These are phyloP conservation scores for Aspergillus japonicus DNA, from an alignment of 2,329 filamentous ascomycete species.

Conservation along the genomic window DNA sequence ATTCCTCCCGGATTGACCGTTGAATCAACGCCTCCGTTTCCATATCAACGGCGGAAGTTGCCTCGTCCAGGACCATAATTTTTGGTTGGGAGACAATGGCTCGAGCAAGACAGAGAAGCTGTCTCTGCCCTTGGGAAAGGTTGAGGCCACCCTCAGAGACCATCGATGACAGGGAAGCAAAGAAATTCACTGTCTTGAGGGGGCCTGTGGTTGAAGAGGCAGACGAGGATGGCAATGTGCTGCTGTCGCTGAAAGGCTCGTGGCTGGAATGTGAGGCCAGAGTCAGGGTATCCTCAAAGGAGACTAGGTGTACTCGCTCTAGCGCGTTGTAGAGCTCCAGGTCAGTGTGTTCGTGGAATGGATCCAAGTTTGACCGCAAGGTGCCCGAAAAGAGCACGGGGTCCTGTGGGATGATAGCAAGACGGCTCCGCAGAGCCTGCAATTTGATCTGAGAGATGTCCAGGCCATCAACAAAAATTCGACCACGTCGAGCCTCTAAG, in stretches of 20 bases:
- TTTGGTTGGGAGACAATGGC: constrained; percentile 67
- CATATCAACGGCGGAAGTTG: constrained; percentile 77
- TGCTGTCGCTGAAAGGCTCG: constrained; percentile 12
- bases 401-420: constrained; percentile 81
- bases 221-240: constrained; percentile 9
- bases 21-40: constrained; percentile 72
- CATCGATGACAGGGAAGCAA: constrained; percentile 60
- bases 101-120: constrained; percentile 29
- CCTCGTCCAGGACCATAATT: constrained; percentile 78
- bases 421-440: constrained; percentile 63
- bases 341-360: constrained; percentile 69
- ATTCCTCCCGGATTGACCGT: constrained; percentile 69
- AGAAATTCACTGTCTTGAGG: constrained; percentile 44
- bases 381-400: constrained; percentile 80
- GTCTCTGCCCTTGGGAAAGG: constrained; percentile 30
- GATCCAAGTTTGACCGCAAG: constrained; percentile 72
- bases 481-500: constrained; percentile 18
- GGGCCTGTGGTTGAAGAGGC: constrained; percentile 3
- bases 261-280: constrained; percentile 14
- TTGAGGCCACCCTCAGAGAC: constrained; percentile 73
- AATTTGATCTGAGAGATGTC: constrained; percentile 48
- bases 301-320: constrained; percentile 66
- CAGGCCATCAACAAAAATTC: constrained; percentile 25
- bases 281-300: constrained; percentile 41
- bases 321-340: constrained; percentile 67